These are phyloP conservation scores for Cryphonectria nitschkei DNA, from an alignment of 2,329 filamentous ascomycete genomes.

Conservation along the genomic window DNA sequence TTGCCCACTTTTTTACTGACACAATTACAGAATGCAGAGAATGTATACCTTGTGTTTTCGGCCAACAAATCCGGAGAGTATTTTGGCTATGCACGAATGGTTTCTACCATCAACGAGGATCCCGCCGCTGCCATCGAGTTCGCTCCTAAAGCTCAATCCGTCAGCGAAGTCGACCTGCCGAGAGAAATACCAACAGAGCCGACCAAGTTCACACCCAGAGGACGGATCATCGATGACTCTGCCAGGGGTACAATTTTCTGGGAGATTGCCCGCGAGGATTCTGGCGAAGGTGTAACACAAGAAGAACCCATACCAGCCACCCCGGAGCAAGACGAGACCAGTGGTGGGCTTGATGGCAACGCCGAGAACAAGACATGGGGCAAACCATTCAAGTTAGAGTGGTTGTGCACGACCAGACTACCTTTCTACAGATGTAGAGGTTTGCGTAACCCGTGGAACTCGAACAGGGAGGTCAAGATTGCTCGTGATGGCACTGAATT, in stretches of 20 bases:
- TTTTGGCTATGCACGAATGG: constrained; percentile 92
- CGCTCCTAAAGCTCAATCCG: constrained; percentile 64
- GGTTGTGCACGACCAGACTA: constrained; percentile 80
- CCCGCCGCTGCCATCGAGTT: constrained; percentile 71
- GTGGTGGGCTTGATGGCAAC: constrained; percentile 43
- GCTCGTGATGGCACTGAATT: constrained; percentile 92
- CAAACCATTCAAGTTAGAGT: constrained; percentile 88
- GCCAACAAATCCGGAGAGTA: constrained; percentile 98
- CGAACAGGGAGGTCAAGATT: constrained; percentile 94
- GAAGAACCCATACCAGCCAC: constrained; percentile 49
- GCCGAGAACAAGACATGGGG: constrained; percentile 74
- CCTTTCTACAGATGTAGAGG: constrained; percentile 90
- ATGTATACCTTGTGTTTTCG: constrained; percentile 91
- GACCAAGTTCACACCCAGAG: constrained; percentile 77
- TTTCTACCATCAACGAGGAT: constrained; percentile 80
- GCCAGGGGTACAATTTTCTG: constrained; percentile 96
- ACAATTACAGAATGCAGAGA: constrained; percentile 67
- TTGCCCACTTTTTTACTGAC: constrained; percentile 32
- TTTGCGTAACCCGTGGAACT: constrained; percentile 91
- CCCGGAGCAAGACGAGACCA: constrained; percentile 45
- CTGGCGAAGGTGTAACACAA: constrained; percentile 42
- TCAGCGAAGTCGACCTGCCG: constrained; percentile 67
- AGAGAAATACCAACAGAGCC: constrained; percentile 80
- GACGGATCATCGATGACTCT: constrained; percentile 89
- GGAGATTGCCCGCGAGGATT: constrained; percentile 70